Conservation (phyloP, 2,329 filamentous ascomycete genomes). For the Chalaropsis thielavioides region DNA sequence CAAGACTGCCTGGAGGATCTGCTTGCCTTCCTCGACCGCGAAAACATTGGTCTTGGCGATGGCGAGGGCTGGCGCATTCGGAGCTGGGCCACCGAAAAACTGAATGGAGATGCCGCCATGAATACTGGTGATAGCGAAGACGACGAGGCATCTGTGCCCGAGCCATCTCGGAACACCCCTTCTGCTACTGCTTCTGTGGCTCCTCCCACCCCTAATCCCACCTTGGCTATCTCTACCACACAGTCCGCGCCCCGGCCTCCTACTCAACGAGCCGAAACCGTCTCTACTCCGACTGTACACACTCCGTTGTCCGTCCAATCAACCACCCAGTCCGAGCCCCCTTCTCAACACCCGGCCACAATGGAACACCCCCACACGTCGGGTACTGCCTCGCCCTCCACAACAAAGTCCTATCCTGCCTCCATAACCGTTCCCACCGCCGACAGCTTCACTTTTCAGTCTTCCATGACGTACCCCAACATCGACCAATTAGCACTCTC, state of each 20-base stretch:
- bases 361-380: neutral
- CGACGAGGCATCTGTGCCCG: conserved; percentile 39
- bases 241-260: conserved; percentile 22
- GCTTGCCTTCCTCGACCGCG: conserved; percentile 68
- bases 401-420: neutral
- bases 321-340: conserved; percentile 12
- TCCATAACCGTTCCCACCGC: conserved; percentile 35
- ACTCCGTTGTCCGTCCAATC: neutral
- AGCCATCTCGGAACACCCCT: neutral
- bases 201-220: conserved; percentile 18
- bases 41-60: conserved; percentile 62
- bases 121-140: conserved; percentile 53
- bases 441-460: conserved; percentile 56
- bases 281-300: neutral
- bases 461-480: conserved; percentile 42
- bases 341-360: neutral
- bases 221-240: conserved; percentile 12
- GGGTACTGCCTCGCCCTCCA: conserved; percentile 7
- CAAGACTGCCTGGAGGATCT: conserved; percentile 90
- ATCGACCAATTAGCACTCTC: conserved; percentile 47
- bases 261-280: conserved; percentile 17
- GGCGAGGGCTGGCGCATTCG: conserved; percentile 56
- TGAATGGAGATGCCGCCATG: conserved; percentile 45
- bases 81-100: conserved; percentile 52
- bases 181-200: conserved; percentile 17